Percentiles rank a stretch among this genome's conserved stretches.
These are phyloP conservation scores for Trichosphaerium sp. DNA, from an alignment of 78 protist species.

Conservation along the genomic window DNA sequence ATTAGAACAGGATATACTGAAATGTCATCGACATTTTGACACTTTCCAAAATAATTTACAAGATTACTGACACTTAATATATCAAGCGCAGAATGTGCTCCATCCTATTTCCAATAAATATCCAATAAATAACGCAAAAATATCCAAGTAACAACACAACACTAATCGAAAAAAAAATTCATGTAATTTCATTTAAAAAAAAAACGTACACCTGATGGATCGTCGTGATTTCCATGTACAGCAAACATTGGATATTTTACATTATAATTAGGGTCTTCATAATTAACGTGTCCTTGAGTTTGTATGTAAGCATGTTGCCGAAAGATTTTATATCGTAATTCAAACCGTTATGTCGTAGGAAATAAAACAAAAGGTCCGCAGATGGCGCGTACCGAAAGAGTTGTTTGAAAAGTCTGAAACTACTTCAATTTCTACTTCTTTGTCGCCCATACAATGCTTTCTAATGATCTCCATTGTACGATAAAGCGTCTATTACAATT, in stretches of 20 bases:
- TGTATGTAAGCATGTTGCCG: slow-evolving; percentile 4
- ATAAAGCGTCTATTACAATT: slow-evolving; percentile 20
- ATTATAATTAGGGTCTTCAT: slow-evolving; percentile 88
- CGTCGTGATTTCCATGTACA: slow-evolving; percentile 99
- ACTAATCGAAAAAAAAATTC: too few species aligned
- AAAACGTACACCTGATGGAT: slow-evolving; percentile 94
- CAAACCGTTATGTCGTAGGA: not conserved
- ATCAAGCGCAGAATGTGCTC: slow-evolving; percentile 74
- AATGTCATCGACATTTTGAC: slow-evolving; percentile 54
- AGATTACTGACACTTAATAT: slow-evolving; percentile 54
- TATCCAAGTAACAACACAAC: not conserved
- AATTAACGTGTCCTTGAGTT: slow-evolving; percentile 74
- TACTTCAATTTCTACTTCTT: slow-evolving; percentile 26
- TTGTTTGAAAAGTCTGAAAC: slow-evolving; percentile 40
- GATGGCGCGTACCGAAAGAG: slow-evolving; percentile 4
- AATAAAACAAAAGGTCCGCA: not conserved
- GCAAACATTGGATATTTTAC: slow-evolving; percentile 90
- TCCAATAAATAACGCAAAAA: not conserved
- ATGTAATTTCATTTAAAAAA: not conserved
- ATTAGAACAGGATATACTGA: slow-evolving; percentile 70
- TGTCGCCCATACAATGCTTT: slow-evolving; percentile 70
- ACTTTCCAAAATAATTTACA: slow-evolving; percentile 89
- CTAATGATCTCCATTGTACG: slow-evolving; percentile 68
- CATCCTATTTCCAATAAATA: slow-evolving; percentile 23
- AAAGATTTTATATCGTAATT: not conserved